Base-by-base conservation (phyloP, 2,329 filamentous ascomycete species). In the Metarhizium anisopliae region DNA sequence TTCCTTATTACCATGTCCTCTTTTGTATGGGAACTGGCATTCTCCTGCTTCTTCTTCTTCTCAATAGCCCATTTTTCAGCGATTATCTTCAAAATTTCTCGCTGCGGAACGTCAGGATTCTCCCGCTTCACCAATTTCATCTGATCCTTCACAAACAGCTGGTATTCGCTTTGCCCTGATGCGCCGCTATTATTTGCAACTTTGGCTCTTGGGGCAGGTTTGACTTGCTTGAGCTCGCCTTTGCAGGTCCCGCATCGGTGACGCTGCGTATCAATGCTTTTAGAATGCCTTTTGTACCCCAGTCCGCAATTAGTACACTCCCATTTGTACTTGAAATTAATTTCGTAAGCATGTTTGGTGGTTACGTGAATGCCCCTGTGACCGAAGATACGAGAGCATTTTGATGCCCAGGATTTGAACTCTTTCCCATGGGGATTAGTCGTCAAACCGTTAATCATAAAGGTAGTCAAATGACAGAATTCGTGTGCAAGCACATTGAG, bases 401-500 rank as follows among this genome's bases (percentile, higher is more conserved):
- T 81, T 52, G 68, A 64, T 4, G 77, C 85, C 84, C 90, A 96
- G 1, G 71, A 67, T 69, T 95, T 92, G 78, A 96, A 96, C 63
- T 89, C 87, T 13, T 81, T 79, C 25, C 92, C 92, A 67, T 96
- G 92, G 0, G 91, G 90, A 59, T 89, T 86, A 55, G 84, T 85
- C 47, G 82, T 85, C 40, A 92, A 75, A 40, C 85, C 83, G 51
- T 80, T 86, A 59, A 97, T 76, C 84, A 97, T 95, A 70, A 93
- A 96, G 64, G 91, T 95, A 47, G 90, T 86, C 1, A 97, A 75
- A 67, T 99, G 94, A 69, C 94, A 97, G 74, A 94, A 97, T 65
- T 99, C 94, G 68, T 99, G 94, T 0, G 93, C 90, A n/a, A 97
- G 74, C 0, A 94, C 91, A 69, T 96, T 96, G 60, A 94, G 79